Base-by-base conservation (phyloP, 192 early-diverging fungal genomes). In the Backusella luteola region DNA sequence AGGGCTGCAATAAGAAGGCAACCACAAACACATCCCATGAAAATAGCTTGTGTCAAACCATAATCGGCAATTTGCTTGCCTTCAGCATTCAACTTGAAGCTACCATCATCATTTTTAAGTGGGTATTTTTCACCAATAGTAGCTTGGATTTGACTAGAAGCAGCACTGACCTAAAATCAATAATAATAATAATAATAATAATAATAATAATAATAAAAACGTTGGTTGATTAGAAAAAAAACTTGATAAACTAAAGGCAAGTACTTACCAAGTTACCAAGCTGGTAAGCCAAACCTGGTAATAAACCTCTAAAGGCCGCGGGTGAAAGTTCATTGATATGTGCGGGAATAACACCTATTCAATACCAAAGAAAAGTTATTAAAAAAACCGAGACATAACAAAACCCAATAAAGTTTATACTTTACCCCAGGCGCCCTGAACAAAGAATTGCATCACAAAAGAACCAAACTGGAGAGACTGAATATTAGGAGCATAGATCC, bases 251-350 rank as follows among this genome's bases (percentile, higher is more conserved):
- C 7, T 49, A 19, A n/a, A 44, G 3, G 29, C 19, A 49, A 49
- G 46, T n/a, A 87, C 87, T 34, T 63, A 93, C 87, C 73, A 94
- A 79, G 73, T 92, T 94, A 34, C 92, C 93, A 19, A 92, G 82
- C 84, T 94, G 92, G 79, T 93, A 93, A 3, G 90, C 75, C n/a
- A 94, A 80, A 21, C 93, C 92, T 9, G 91, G 91, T 69, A 94
- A 89, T 2, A 89, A 85, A 15, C 87, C 88, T 11, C 93, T 89
- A 77, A 93, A 87, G 17, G 80, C 82, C 38, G 87, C 81, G 29
- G 93, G 93, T 44, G 90, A 89, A 36, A 94, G 78, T 67, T 94
- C 93, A 78, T 83, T 87, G 0, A 94, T 80, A 78, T 92, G 89
- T 8, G 85, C 89, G 8, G 93, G 92, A 75, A 94, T 86, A 21